These are phyloP conservation scores for Nasturtium officinale DNA, from an alignment of 345 rosid genomes.

Conservation along the genomic window DNA sequence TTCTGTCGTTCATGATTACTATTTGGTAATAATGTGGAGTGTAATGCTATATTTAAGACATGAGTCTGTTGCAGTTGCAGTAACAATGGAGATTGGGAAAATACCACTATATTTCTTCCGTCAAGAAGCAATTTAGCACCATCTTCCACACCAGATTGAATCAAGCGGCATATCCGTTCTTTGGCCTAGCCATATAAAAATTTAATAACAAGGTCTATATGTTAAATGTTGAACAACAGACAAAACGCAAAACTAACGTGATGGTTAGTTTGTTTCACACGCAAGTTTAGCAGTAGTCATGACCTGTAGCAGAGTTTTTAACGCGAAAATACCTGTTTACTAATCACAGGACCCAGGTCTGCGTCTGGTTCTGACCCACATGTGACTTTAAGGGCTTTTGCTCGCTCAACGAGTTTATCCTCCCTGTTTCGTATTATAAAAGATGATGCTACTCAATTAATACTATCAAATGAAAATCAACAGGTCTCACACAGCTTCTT, in stretches of 20 bases:
- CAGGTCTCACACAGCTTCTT: constrained; percentile 5
- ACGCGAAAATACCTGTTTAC: constrained; percentile 63
- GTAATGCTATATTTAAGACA: background rate
- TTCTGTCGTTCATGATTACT: background rate
- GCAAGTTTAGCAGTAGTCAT: background rate
- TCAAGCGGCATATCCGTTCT: constrained; percentile 73
- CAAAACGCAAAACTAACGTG: background rate
- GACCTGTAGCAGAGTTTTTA: background rate
- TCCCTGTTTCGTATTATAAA: constrained; percentile 54
- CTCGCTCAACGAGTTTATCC: constrained; percentile 69
- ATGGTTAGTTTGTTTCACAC: background rate
- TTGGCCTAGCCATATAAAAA: constrained; percentile 68
- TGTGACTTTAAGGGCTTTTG: constrained; percentile 84
- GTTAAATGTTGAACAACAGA: background rate
- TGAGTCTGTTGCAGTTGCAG: constrained; percentile 8
- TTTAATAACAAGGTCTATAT: constrained; percentile 22
- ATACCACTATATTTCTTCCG: constrained; percentile 85
- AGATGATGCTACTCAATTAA: background rate
- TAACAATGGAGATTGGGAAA: background rate
- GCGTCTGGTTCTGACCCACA: constrained; percentile 84
- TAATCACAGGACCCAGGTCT: constrained; percentile 95
- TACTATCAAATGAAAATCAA: background rate
- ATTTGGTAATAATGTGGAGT: constrained; percentile 2
- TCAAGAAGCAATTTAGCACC: constrained; percentile 90
- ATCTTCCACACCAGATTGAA: constrained; percentile 78